Evolutionary conservation across 768 basidiomycete genomes (phyloP).

Genomic region (Leucosporidium yakuticum): DNA sequence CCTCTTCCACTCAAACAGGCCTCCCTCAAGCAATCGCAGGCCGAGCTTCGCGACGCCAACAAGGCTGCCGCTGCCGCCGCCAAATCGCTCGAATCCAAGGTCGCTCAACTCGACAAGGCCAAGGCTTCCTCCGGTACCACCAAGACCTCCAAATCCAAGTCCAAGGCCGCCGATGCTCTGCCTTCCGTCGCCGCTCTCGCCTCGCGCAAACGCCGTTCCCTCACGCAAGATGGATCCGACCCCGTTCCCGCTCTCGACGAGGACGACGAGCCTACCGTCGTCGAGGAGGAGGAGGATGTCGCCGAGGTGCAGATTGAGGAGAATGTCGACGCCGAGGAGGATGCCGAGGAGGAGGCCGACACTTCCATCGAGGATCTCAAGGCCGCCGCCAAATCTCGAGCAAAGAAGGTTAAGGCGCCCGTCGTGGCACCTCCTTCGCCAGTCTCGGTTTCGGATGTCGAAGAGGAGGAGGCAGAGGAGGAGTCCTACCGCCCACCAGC

Average conservation of each 20-base stretch:
- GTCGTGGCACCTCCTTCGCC: neutral
- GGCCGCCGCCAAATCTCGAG: neutral
- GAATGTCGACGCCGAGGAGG: no score
- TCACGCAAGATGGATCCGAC: neutral
- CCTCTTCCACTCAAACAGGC: conserved; percentile 1
- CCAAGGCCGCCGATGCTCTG: neutral
- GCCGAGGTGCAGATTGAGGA: neutral
- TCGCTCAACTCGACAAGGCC: neutral
- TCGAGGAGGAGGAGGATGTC: conserved; percentile 1
- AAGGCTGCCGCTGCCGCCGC: neutral
- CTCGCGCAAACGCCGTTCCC: neutral
- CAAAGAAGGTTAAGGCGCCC: conserved; percentile 1
- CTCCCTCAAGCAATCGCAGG: conserved; percentile 17
- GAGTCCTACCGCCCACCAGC: neutral
- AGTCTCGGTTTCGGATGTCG: neutral
- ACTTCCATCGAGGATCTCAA: neutral
- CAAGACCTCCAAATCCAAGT: neutral
- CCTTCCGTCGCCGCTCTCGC: conserved; percentile 7
- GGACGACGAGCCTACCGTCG: neutral
- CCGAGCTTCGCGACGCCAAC: conserved; percentile 7
- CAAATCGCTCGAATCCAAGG: neutral
- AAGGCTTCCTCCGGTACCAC: no score
- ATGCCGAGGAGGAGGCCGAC: neutral
- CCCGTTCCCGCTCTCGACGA: neutral
- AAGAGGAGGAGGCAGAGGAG: neutral